Conservation (phyloP, 305 asterid species). For the Solanum hybrid region DNA sequence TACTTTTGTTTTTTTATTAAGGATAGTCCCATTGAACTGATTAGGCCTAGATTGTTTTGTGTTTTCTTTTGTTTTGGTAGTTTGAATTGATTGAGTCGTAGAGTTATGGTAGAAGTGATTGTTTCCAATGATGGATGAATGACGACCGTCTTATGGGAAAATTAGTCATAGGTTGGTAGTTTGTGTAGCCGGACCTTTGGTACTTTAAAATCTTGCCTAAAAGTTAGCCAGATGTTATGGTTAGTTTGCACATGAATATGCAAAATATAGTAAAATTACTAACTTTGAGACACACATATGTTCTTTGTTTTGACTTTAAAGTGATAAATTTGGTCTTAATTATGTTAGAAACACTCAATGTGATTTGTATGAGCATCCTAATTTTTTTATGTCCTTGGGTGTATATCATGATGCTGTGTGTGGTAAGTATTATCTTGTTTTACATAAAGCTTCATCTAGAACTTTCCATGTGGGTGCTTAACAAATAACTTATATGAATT, state of each 20-base stretch:
- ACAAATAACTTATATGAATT: neutral
- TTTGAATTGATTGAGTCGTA: neutral
- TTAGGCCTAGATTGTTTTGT: neutral
- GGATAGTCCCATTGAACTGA: neutral
- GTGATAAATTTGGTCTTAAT: neutral
- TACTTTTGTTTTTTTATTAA: too few relatives aligned
- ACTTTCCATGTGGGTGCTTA: neutral
- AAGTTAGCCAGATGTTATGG: neutral
- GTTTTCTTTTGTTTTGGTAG: neutral
- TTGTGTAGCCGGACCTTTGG: neutral
- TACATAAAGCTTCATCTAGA: neutral
- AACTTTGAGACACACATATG: neutral
- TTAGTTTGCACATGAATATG: neutral
- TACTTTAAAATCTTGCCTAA: neutral
- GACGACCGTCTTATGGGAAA: neutral
- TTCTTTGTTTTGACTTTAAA: too few relatives aligned
- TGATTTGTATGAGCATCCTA: neutral
- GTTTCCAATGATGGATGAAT: neutral
- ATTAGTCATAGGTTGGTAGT: neutral
- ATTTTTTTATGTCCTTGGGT: neutral
- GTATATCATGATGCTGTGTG: neutral
- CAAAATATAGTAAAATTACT: neutral
- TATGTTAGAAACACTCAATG: neutral
- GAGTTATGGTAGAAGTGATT: neutral
- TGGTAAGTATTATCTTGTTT: neutral